Evolutionary conservation across 1,284 basidiomycete genomes (phyloP).

Genomic region (Apiotrichum veenhuisii): DNA sequence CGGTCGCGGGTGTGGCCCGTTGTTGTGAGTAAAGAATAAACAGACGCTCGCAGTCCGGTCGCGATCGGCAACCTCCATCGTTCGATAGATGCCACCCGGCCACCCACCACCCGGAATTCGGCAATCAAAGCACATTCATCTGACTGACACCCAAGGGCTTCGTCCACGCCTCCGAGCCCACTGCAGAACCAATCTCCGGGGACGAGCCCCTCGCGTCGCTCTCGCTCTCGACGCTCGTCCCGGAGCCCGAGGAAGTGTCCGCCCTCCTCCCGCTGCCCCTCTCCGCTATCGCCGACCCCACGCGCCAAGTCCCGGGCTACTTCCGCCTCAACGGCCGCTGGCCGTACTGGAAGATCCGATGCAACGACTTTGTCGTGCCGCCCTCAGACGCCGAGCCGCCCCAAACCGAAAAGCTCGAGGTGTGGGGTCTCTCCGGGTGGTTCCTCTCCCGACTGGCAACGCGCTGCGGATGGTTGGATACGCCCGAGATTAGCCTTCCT

Average conservation of each 20-base stretch:
- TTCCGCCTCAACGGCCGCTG: slow-evolving; percentile 33
- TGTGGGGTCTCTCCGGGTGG: slow-evolving; percentile 47
- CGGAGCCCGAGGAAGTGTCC: slow-evolving; percentile 35
- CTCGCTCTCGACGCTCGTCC: slow-evolving; percentile 21
- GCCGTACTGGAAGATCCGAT: slow-evolving; percentile 39
- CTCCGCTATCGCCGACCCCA: slow-evolving; percentile 16
- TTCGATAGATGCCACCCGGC: too few species aligned
- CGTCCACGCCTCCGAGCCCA: slow-evolving; percentile 16
- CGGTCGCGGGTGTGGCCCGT: slow-evolving; percentile 43
- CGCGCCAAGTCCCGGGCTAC: slow-evolving; percentile 27
- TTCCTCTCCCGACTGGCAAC: slow-evolving; percentile 34
- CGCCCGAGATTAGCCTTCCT: slow-evolving; percentile 14
- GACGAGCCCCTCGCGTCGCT: slow-evolving; percentile 24
- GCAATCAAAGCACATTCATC: background rate
- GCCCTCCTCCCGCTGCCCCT: slow-evolving; percentile 38
- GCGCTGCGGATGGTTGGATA: slow-evolving; percentile 31
- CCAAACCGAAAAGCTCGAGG: slow-evolving; percentile 23
- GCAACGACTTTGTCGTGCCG: slow-evolving; percentile 26
- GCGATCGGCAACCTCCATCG: too few species aligned
- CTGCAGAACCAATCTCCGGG: background rate
- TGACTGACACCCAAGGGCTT: slow-evolving; percentile 26
- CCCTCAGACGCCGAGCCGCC: slow-evolving; percentile 1
- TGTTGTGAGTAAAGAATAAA: slow-evolving; percentile 26
- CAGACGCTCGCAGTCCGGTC: too few species aligned
- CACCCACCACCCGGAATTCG: too few species aligned